Base-by-base conservation (phyloP, 108 stramenopile genomes). In the Cyclotella baltica region DNA sequence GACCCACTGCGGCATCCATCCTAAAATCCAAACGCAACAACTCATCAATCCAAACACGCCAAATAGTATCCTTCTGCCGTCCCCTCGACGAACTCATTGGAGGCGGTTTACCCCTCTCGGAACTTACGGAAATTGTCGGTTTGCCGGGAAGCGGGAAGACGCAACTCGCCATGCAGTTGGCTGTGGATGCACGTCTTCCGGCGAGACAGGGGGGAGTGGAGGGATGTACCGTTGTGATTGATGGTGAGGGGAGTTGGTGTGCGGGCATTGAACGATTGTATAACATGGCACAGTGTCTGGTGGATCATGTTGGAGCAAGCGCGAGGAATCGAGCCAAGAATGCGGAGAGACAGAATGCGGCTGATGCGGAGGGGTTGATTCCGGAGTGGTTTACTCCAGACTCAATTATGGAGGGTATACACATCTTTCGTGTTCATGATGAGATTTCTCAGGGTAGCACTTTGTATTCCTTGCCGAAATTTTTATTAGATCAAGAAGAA, bases 81-180 rank as follows among this genome's bases (percentile, higher is more conserved):
- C 43, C 81, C 25, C 53, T 98, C 16, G 97, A 98, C 77, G 22
- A 65, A 10, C 64, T 97, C 46, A 79, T 98, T 13, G 95, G 95
- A 46, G 97, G 95, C n/a, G 97, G 97, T 27, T 83, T 97, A 59
- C 59, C 83, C 3, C 56, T 90, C 28, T 91, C 92, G 19, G 87
- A 92, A 76, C 75, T 98, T 20, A 97, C 96, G 0, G 97, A 98
- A 89, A 72, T 98, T 30, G 90, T 92, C 9, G 97, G 98, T 18
- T 57, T 93, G 6, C 98, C 98, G 0, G 97, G 98, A 11, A 77
- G 83, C 27, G 98, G 98, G 9, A 99, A 99, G 81, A 99, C 98
- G 23, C 98, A 99, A 82, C 62, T 97, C 46, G 92, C 88, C 46
- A 96, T 96, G 88, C 98, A 99, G 74, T 75, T 99, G 67, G 89